These are phyloP conservation scores for Penicillium riverlandense DNA, from an alignment of 495 filamentous ascomycete genomes.

Conservation along the genomic window DNA sequence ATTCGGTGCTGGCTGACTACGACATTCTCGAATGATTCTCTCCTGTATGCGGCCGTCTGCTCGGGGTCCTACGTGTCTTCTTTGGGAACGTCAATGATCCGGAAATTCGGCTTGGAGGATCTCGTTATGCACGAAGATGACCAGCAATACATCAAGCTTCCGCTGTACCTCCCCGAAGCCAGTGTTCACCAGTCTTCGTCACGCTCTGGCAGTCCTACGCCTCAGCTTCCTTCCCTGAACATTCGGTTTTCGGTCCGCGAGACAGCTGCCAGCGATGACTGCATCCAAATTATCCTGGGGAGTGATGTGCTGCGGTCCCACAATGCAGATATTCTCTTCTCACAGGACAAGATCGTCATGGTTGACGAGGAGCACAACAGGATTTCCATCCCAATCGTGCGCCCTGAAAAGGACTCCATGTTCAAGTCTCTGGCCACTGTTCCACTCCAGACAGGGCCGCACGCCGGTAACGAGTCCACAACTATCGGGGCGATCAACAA, in stretches of 20 bases:
- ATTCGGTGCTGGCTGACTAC: slow-evolving; percentile 91
- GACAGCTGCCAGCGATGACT: slow-evolving; percentile 39
- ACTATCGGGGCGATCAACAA: slow-evolving; percentile 23
- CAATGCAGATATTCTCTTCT: slow-evolving; percentile 87
- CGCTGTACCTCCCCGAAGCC: slow-evolving; percentile 86
- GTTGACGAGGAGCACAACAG: slow-evolving; percentile 84
- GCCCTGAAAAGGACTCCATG: slow-evolving; percentile 77
- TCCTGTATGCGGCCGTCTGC: slow-evolving; percentile 88
- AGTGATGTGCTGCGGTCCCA: slow-evolving; percentile 82
- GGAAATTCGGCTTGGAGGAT: slow-evolving; percentile 60
- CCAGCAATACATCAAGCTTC: slow-evolving; percentile 59
- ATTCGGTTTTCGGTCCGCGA: slow-evolving; percentile 70
- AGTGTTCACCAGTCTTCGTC: slow-evolving; percentile 69
- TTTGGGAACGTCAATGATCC: slow-evolving; percentile 64
- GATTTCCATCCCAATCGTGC: slow-evolving; percentile 84
- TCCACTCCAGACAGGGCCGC: neutral
- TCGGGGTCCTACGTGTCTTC: slow-evolving; percentile 84
- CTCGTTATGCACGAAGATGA: slow-evolving; percentile 61
- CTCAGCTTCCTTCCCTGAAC: slow-evolving; percentile 72
- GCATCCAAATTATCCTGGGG: slow-evolving; percentile 75
- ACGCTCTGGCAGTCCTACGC: slow-evolving; percentile 62
- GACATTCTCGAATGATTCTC: slow-evolving; percentile 75
- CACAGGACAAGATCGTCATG: slow-evolving; percentile 77
- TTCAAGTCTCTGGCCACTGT: slow-evolving; percentile 69
- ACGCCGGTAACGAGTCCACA: slow-evolving; percentile 8